phyloP scores from a whole-genome alignment of 768 basidiomycete genomes.

The Collybiopsis confluens region DNA sequence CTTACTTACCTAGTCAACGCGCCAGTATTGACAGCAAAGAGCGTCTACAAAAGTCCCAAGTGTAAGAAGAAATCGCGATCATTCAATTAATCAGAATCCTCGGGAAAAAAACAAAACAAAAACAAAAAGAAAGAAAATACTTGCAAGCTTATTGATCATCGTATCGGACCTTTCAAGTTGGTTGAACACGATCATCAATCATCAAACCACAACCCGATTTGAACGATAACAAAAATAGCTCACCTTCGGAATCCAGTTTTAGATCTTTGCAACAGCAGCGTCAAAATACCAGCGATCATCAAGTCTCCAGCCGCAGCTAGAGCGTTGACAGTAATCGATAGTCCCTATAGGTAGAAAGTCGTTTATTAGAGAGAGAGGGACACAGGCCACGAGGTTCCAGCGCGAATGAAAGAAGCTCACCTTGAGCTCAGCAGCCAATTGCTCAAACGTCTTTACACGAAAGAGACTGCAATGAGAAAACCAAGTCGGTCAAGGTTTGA shows the following conservation, averaged over 20 bases:
- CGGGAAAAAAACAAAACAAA: neutral
- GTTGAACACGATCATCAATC: neutral
- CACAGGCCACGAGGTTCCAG: neutral
- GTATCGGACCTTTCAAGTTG: conserved; percentile 36
- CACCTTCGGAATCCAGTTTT: conserved; percentile 47
- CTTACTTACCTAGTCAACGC: conserved; percentile 30
- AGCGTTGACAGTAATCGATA: conserved; percentile 42
- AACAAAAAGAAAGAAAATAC: too few species aligned
- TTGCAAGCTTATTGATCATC: conserved; percentile 41
- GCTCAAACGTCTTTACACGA: conserved; percentile 27
- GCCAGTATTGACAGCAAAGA: conserved; percentile 43
- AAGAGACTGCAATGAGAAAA: conserved; percentile 17
- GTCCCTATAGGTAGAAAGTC: conserved; percentile 17
- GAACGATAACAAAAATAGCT: neutral
- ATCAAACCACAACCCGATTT: neutral
- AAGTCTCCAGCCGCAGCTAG: conserved; percentile 42
- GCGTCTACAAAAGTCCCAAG: too few species aligned
- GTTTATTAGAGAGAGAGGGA: neutral
- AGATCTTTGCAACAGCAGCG: conserved; percentile 35
- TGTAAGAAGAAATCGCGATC: too few species aligned
- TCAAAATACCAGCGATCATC: conserved; percentile 40
- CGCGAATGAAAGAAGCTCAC: conserved; percentile 12
- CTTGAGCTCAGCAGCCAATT: conserved; percentile 32
- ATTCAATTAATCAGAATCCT: neutral
- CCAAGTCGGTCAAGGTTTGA: too few species aligned